Percentiles rank a stretch among this genome's conserved stretches.
Evolutionary conservation across 2,329 filamentous ascomycete species (phyloP).

Genomic region (Ascosphaera apis): DNA sequence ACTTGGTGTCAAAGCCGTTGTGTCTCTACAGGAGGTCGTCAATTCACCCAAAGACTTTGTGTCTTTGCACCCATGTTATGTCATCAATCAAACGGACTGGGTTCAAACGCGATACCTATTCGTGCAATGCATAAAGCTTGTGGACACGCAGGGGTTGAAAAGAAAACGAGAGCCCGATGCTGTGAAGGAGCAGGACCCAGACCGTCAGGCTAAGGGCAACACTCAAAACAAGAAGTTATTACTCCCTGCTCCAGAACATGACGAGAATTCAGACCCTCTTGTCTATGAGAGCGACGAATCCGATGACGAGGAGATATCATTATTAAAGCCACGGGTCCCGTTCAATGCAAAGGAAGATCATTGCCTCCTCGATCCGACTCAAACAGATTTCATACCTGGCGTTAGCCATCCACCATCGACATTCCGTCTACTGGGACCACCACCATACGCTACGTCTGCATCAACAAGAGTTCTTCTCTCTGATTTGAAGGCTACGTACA

Average conservation of each 20-base stretch:
- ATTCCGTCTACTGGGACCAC: constrained; percentile 41
- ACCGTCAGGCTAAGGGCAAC: constrained; percentile 19
- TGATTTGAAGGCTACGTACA: constrained; percentile 41
- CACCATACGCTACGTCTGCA: constrained; percentile 36
- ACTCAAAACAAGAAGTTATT: constrained; percentile 21
- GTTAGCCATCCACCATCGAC: constrained; percentile 35
- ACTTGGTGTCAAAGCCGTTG: constrained; percentile 32
- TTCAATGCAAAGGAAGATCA: too few relatives aligned
- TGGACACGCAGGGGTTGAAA: too few relatives aligned
- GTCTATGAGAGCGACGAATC: constrained; percentile 22
- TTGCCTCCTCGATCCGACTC: constrained; percentile 6
- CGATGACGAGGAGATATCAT: constrained; percentile 21
- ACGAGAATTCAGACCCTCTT: constrained; percentile 4
- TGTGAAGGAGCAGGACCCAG: constrained; percentile 17
- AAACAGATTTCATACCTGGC: constrained; percentile 45
- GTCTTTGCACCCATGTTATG: constrained; percentile 35
- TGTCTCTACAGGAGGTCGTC: constrained; percentile 69
- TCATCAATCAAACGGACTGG: constrained; percentile 59
- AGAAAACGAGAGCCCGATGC: too few relatives aligned
- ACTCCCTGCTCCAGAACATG: constrained; percentile 26
- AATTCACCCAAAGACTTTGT: constrained; percentile 45
- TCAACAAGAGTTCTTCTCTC: constrained; percentile 40
- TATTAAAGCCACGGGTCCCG: constrained; percentile 19
- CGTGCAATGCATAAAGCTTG: constrained; percentile 28
- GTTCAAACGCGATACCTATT: constrained; percentile 77